Percentiles rank a stretch among this genome's conserved stretches.
These are phyloP conservation scores for Rhynchosporium agropyri DNA, from an alignment of 2,329 filamentous ascomycete species.

Conservation along the genomic window DNA sequence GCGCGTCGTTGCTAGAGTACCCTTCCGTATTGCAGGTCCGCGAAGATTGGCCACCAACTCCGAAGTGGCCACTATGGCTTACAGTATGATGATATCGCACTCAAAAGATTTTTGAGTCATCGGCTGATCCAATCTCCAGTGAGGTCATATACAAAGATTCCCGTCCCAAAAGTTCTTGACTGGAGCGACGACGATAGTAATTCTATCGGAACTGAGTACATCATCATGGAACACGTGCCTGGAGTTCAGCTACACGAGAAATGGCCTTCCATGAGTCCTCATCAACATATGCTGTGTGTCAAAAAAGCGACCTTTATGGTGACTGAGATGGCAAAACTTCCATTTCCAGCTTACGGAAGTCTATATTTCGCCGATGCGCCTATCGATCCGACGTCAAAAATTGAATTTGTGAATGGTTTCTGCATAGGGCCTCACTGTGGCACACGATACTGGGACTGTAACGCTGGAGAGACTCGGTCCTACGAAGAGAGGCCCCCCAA, in stretches of 20 bases:
- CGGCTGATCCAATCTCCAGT: slow-evolving; percentile 6
- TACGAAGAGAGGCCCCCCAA: slow-evolving; percentile 4
- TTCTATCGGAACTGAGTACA: slow-evolving; percentile 4
- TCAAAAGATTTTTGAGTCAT: not conserved
- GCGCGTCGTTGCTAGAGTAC: slow-evolving; percentile 9
- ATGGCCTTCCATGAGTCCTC: slow-evolving; percentile 13
- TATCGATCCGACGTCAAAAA: slow-evolving; percentile 13
- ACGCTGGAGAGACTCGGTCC: slow-evolving; percentile 7
- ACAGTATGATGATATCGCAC: slow-evolving; percentile 6
- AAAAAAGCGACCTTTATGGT: slow-evolving; percentile 7
- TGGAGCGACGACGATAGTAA: slow-evolving; percentile 12
- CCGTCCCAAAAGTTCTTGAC: slow-evolving; percentile 7
- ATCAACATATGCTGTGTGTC: slow-evolving; percentile 12
- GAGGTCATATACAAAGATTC: slow-evolving; percentile 9
- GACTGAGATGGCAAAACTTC: slow-evolving; percentile 15
- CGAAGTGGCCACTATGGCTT: slow-evolving; percentile 11
- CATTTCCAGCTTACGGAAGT: slow-evolving; percentile 12
- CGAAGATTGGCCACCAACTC: slow-evolving; percentile 15
- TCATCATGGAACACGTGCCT: slow-evolving; percentile 12
- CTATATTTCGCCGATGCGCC: slow-evolving; percentile 3
- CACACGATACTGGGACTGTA: slow-evolving; percentile 1
- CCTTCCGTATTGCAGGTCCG: slow-evolving; percentile 10
- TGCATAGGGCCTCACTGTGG: slow-evolving; percentile 9
- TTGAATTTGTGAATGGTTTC: slow-evolving; percentile 12
- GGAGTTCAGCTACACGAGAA: slow-evolving; percentile 10